Conservation (phyloP, 441 rosid genomes). For the Pelargonium citronellum region DNA sequence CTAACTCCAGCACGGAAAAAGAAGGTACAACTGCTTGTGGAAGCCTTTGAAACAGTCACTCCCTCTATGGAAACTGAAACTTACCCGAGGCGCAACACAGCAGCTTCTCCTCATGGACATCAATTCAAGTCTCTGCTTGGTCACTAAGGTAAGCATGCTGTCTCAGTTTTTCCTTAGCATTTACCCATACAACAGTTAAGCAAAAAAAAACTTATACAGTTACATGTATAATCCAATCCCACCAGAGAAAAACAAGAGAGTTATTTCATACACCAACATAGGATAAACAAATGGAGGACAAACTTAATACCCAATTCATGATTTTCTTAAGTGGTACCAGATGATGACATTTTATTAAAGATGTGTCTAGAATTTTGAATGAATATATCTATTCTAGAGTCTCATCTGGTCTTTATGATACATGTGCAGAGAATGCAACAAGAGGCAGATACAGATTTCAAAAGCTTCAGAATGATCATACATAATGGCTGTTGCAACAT, state of each 20-base stretch:
- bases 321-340: neutral
- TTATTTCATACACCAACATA: neutral
- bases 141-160: slow-evolving; percentile 24
- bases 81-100: slow-evolving; percentile 8
- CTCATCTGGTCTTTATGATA: neutral
- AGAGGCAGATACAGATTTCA: neutral
- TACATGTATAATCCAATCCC: neutral
- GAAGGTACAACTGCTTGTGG: slow-evolving; percentile 68
- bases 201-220: neutral
- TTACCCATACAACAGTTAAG: neutral
- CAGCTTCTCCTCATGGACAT: slow-evolving; percentile 17
- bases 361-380: neutral
- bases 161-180: slow-evolving; percentile 3
- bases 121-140: slow-evolving; percentile 15
- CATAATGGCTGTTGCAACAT: neutral
- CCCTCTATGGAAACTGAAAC: slow-evolving; percentile 38
- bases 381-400: neutral
- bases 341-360: neutral
- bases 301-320: neutral
- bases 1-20: slow-evolving; percentile 70
- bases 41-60: slow-evolving; percentile 80
- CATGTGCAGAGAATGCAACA: slow-evolving; percentile 20
- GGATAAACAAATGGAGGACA: neutral
- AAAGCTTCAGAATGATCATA: slow-evolving; percentile 7
- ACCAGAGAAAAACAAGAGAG: slow-evolving; percentile 2